These are phyloP conservation scores for Yamadazyma dendronema DNA, from an alignment of 1,139 yeast species.

Conservation along the genomic window DNA sequence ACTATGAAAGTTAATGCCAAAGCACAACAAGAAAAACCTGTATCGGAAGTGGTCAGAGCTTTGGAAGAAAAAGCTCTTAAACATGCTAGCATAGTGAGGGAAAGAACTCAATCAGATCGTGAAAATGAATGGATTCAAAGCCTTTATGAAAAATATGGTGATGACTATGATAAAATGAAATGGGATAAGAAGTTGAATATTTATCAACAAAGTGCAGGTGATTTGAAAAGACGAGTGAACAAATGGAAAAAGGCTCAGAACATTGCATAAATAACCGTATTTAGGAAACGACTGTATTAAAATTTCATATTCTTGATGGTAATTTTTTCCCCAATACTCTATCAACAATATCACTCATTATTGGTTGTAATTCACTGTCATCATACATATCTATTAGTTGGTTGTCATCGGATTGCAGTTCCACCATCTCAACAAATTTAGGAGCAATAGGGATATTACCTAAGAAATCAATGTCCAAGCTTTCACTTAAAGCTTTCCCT, in stretches of 20 bases:
- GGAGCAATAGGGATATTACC: conserved; percentile 96
- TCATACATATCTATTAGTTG: conserved; percentile 37
- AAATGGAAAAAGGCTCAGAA: conserved; percentile 60
- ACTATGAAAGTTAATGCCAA: conserved; percentile 34
- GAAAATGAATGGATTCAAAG: conserved; percentile 71
- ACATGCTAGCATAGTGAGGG: conserved; percentile 45
- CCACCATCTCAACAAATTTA: conserved; percentile 79
- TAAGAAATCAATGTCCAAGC: conserved; percentile 61
- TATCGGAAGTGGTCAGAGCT: conserved; percentile 58
- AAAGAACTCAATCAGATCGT: conserved; percentile 63
- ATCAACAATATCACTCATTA: conserved; percentile 53
- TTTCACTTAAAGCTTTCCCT: conserved; percentile 68
- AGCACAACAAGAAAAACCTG: conserved; percentile 15
- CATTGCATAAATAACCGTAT: conserved; percentile 2
- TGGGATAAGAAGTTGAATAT: conserved; percentile 87
- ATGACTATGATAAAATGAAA: conserved; percentile 84
- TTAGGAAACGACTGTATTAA: too few relatives aligned
- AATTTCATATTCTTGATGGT: conserved; percentile 35
- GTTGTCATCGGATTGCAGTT: conserved; percentile 40
- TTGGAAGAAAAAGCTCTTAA: conserved; percentile 65
- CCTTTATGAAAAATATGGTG: conserved; percentile 77
- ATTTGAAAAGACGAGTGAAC: conserved; percentile 62
- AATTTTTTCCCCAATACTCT: conserved; percentile 39
- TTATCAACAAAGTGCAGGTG: conserved; percentile 83
- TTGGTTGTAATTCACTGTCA: conserved; percentile 37